phyloP scores from a whole-genome alignment of 2,329 filamentous ascomycete genomes.

The Aspergillus vadensis region DNA sequence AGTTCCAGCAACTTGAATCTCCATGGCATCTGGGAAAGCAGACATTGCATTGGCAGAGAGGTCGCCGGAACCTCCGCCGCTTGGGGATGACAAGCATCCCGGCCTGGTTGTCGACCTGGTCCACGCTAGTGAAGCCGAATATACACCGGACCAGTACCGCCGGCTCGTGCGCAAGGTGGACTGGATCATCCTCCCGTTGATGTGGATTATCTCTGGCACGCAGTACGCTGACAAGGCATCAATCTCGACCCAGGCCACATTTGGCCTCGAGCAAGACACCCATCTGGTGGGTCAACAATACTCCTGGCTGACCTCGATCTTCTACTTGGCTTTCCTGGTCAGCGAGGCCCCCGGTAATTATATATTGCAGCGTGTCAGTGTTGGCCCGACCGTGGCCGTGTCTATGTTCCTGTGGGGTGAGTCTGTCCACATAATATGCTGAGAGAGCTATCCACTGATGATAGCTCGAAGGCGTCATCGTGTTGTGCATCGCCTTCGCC shows the following conservation, averaged over 20 bases:
- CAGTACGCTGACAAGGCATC: neutral
- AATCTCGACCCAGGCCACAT: neutral
- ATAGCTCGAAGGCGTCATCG: neutral
- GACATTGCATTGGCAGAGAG: too few species aligned
- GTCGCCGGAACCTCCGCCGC: neutral
- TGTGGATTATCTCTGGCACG: neutral
- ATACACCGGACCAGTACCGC: neutral
- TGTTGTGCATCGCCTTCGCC: neutral
- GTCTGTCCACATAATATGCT: neutral
- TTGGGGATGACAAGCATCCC: neutral
- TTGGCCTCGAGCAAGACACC: neutral
- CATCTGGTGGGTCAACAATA: neutral
- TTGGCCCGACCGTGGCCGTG: neutral
- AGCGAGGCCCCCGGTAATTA: neutral
- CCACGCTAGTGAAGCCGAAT: neutral
- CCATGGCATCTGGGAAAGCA: too few species aligned
- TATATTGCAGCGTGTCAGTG: neutral
- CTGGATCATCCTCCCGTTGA: neutral
- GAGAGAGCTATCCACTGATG: too few species aligned
- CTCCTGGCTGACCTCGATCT: neutral
- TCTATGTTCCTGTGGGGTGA: neutral
- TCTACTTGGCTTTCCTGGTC: neutral
- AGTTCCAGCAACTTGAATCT: too few species aligned
- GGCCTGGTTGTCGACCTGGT: neutral
- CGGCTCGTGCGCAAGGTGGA: neutral